Base-by-base conservation (phyloP, 768 basidiomycete genomes). In the Glaciozyma martinii region DNA sequence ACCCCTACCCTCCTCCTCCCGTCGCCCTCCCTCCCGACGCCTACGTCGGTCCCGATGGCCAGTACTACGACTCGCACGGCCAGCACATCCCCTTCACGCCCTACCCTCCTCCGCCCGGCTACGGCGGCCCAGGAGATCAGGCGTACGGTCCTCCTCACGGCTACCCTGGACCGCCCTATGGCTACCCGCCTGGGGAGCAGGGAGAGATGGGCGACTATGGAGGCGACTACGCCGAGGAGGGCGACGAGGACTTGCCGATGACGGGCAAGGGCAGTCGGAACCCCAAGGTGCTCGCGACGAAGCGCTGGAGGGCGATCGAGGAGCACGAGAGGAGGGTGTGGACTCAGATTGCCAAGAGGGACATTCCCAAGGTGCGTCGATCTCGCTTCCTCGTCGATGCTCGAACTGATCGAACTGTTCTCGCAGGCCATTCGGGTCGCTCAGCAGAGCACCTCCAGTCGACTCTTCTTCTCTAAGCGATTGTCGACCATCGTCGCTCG, bases 321-420 rank as follows among this genome's bases (percentile, higher is more conserved):
- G 91, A 91, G 71, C 80, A 86, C 0, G 90, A 92, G 78, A 81
- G 83, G 63, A 91, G 90, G 77, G 86, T 90, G 13, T 94, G 91
- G 91, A 85, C 85, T 27, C 89, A 86, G 71, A 91, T 94, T 56
- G 91, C 89, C 2, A 81, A 83, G 67, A 81, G 84, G 71, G 91
- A 93, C 71, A 83, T 93, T 55, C 85, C 86, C 33, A 92, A 89
- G 81, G 91, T 87, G 70, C 27, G 37, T 42, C 10, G 21, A 3
- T 47, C 21, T 13, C n/a, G 19, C 21, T 21, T 21, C 37, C 33
- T 4, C 37, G 53, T 30, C 21, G 53, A 6, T 5, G 6, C 10
- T 30, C 23, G 46, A 42, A 13, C 54, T 54, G n/a, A 62, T 47
- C 27, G 54, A 30, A 27, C n/a, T 63, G 42, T 64, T 61, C 49